Base-by-base conservation (phyloP, 2,329 filamentous ascomycete species). In the Ilyonectria mors-panacis region DNA sequence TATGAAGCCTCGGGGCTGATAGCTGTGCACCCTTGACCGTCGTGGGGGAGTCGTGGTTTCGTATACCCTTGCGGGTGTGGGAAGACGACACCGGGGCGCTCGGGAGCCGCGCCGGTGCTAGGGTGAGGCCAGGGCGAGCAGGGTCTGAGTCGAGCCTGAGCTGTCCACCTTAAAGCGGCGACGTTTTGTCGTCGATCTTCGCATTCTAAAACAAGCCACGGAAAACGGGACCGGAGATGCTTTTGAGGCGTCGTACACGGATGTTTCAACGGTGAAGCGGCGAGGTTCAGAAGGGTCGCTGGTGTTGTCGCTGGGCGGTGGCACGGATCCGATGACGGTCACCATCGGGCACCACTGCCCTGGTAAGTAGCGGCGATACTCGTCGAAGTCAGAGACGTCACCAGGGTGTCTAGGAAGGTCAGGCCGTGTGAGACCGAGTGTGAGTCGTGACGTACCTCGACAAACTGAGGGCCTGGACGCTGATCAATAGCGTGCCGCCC, bases 391-490 rank as follows among this genome's bases (percentile, higher is more conserved):
- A 15, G 45, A 48, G 19, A 48, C 45, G 23, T 48, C 45, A 48
- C 17, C 45, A 48, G 45, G 45, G 45, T 39, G 35, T 39, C 35
- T 39, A 17, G 35, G 45, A 19, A 59, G 30, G 15, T 51, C 30
- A 59, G 45, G 9, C 12, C 33, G 44, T 23, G 57, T 45, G 19
- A 59, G 57, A 39, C n/a, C 21, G 15, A 15, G 1, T 4, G 57
- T 6, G 5, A 28, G 17, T 13, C 6, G 12, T 28, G 57, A 59
- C 30, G 45, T 19, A 26, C 57, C 56, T 51, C 57, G 48, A 48
- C 33, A 59, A n/a, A 45, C 57, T 59, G 44, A 59, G 56, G 56
- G 56, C 56, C 56, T 59, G 44, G 12, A 59, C 56, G 23, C 30
- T 48, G 17, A 59, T 50, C 10, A 50, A 2, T 4, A 59, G 56